Percentiles rank a stretch among this genome's conserved stretches.
Evolutionary conservation across 495 filamentous ascomycete species (phyloP).

Genomic region (Lepidopterella palustris): DNA sequence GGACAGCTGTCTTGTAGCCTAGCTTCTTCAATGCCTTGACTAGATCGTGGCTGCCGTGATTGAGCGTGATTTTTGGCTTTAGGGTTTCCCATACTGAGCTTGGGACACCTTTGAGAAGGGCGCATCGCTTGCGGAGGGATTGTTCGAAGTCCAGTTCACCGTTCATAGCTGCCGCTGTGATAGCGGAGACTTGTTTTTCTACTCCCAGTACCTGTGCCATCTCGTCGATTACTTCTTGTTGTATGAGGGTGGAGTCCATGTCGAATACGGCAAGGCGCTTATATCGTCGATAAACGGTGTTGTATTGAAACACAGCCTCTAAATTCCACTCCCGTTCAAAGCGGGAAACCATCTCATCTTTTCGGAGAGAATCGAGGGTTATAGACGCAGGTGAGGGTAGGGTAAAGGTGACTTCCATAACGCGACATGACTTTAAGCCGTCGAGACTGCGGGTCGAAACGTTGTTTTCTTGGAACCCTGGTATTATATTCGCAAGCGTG

Average conservation of each 20-base stretch:
- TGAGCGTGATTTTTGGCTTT: conserved; percentile 64
- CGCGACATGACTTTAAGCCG: conserved; percentile 9
- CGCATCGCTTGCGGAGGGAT: conserved; percentile 70
- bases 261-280: conserved; percentile 87
- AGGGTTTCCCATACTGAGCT: conserved; percentile 76
- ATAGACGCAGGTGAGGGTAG: conserved; percentile 61
- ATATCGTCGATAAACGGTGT: conserved; percentile 65
- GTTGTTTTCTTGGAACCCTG: conserved; percentile 58
- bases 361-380: conserved; percentile 61
- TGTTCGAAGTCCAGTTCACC: conserved; percentile 91
- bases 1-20: conserved; percentile 78
- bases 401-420: conserved; percentile 39
- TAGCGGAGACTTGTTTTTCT: conserved; percentile 62
- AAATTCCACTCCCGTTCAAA: conserved; percentile 86
- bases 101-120: conserved; percentile 71
- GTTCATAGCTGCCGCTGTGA: conserved; percentile 90
- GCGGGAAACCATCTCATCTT: conserved; percentile 71
- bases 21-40: conserved; percentile 62
- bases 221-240: conserved; percentile 94
- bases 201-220: conserved; percentile 76
- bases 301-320: conserved; percentile 66
- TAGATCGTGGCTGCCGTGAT: conserved; percentile 70
- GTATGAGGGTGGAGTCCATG: conserved; percentile 95
- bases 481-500: conserved; percentile 48
- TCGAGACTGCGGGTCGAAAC: conserved; percentile 49